Evolutionary conservation across 1,139 yeast genomes (phyloP), one percentile per base, ranked within the genome.

Genomic region (Blastobotrys ciferrii): DNA sequence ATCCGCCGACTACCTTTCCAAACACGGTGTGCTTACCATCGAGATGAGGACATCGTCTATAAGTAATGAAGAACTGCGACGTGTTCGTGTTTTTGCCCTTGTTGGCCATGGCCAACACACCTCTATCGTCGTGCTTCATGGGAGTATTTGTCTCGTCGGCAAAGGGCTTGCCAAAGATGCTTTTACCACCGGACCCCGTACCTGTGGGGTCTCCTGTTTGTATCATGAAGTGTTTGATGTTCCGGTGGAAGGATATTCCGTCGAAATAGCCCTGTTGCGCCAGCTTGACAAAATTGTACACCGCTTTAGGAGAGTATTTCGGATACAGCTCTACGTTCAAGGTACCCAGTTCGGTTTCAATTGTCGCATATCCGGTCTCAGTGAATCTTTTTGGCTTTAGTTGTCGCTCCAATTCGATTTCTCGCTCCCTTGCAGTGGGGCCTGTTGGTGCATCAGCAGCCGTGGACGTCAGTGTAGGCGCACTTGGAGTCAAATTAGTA

Each of bases 1-100:
- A 74, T 60, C 95, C 96, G 45, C 85, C 92, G 49, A 79, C 73
- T 47, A 88, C 94, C 51, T 67, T 73, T 1, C 96, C 97, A 67
- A 89, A 84, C 0, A 87, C 81, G 0, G 92, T 75, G 61, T 87
- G 92, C 57, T 83, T 84, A 0, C 87, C 85, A 39, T 77, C 80
- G 46, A 89, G 69, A 64, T 88, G 96, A 0, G 87, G 84, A 15
- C 83, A 78, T 1, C 88, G 77, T 46, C 73, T 75, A 0, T 91
- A 82, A 2, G 87, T 81, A 57, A 81, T 78, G 67, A 81, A 81
- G 61, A 81, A 81, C 63, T 81, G 86, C 18, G 82, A 77, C 1
- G 85, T 84, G 59, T 81, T 81, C 53, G 84, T 80, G 64, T 76
- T 71, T 51, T 68, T 77, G 36, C 86, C 86, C 36, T 83, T 76